phyloP scores from a whole-genome alignment of 306 rosid genomes.

The Gillenia trifoliata region DNA sequence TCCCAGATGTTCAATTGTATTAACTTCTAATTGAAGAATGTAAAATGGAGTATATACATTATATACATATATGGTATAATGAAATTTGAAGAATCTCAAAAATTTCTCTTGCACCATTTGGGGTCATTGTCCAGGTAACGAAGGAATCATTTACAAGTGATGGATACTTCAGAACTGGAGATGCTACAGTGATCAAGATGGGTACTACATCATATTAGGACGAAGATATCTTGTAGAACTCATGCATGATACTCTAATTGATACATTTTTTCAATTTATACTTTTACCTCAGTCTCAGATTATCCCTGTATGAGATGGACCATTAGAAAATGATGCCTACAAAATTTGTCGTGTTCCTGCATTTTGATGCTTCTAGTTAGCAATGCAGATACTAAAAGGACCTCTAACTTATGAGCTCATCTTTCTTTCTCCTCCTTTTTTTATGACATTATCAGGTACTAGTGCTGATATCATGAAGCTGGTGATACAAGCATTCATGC shows the following conservation, averaged over 20 bases:
- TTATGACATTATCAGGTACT: conserved; percentile 53
- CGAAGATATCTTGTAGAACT: conserved; percentile 50
- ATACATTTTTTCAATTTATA: background rate
- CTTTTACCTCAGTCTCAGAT: background rate
- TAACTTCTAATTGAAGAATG: background rate
- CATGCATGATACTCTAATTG: conserved; percentile 4
- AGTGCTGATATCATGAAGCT: conserved; percentile 85
- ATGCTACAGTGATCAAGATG: conserved; percentile 73
- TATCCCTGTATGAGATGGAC: background rate
- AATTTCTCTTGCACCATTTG: background rate
- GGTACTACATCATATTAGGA: conserved; percentile 80
- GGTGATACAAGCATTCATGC: conserved; percentile 93
- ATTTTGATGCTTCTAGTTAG: background rate
- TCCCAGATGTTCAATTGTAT: background rate
- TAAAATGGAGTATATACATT: background rate
- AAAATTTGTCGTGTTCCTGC: background rate
- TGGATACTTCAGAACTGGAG: conserved; percentile 96
- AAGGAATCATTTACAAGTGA: conserved; percentile 68
- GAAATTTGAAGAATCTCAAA: background rate
- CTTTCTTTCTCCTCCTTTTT: background rate
- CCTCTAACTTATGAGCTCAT: background rate
- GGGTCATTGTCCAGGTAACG: conserved; percentile 48
- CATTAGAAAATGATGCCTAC: background rate
- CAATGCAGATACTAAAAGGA: background rate
- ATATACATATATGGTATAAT: background rate